Evolutionary conservation across 768 basidiomycete genomes (phyloP).

Genomic region (Lactarius pseudohatsudake): DNA sequence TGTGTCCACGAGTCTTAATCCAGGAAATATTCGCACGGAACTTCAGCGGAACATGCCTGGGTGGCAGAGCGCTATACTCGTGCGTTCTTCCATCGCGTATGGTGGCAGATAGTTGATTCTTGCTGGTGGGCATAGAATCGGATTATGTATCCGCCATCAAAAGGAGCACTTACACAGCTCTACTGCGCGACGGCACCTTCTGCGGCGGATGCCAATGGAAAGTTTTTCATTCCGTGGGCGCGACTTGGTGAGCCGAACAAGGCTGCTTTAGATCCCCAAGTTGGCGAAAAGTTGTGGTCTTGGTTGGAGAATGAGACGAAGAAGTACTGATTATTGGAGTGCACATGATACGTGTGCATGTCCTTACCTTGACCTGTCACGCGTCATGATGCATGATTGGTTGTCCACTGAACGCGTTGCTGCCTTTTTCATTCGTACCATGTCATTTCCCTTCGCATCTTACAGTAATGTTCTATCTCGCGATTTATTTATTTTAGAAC

Average conservation of each 20-base stretch:
- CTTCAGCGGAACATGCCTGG: slow-evolving; percentile 11
- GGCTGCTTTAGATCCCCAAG: slow-evolving; percentile 29
- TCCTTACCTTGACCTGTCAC: too few species aligned
- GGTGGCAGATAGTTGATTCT: neutral
- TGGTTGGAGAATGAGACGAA: slow-evolving; percentile 35
- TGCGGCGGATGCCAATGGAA: slow-evolving; percentile 40
- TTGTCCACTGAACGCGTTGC: too few species aligned
- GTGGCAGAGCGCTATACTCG: neutral
- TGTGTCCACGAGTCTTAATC: slow-evolving; percentile 47
- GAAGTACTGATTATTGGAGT: neutral
- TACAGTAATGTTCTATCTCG: too few species aligned
- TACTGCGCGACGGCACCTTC: slow-evolving; percentile 46
- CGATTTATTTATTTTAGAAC: too few species aligned
- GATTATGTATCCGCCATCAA: slow-evolving; percentile 8
- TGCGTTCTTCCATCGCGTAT: neutral
- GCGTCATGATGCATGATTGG: too few species aligned
- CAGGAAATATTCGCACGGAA: slow-evolving; percentile 31
- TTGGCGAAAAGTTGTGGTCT: slow-evolving; percentile 34
- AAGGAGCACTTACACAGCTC: slow-evolving; percentile 46
- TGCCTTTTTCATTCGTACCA: too few species aligned
- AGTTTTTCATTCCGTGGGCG: slow-evolving; percentile 37
- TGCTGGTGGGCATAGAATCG: neutral
- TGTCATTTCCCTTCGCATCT: too few species aligned
- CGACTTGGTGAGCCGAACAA: slow-evolving; percentile 27
- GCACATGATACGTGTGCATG: neutral